Evolutionary conservation across 2,329 filamentous ascomycete species (phyloP), one percentile per base, ranked within the genome.

Genomic region (Alternaria sp.): DNA sequence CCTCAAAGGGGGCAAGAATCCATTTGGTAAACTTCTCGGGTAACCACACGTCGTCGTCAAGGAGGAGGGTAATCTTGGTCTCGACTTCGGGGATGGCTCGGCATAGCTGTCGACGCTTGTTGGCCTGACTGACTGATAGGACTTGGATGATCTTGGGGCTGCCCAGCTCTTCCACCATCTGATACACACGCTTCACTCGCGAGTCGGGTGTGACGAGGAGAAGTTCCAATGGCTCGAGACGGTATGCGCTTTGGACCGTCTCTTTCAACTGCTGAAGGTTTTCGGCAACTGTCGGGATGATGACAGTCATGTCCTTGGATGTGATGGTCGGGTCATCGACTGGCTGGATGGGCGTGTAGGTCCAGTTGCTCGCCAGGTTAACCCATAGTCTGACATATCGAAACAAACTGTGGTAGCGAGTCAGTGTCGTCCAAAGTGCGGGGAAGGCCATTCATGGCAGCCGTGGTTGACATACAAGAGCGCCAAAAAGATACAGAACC

Each of bases 21-120:
- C 94, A 97, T 32, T 90, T 91, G 72, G 97, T 87, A 64, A 97
- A 87, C 43, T 92, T 95, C 16, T 85, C 84, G 4, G 94, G 94
- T 91, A 94, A 97, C 70, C 91, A 93, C 64, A 98, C 94, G 78
- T 98, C 94, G 80, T 98, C 94, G 76, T 98, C 94, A 27, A 94
- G 93, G 83, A 98, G 93, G 71, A 98, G 87, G 38, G 92, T 97
- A 75, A 98, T 93, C 53, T 86, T 82, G 0, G 94, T 97, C 68
- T 84, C 85, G 59, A 97, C 93, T 68, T 92, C 87, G 20, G 94
- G 93, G 49, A 98, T 92, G 4, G 93, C 94, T 75, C 93, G 88
- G 78, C 93, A 96, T 76, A 98, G 93, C 79, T 98, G 94, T 20
- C 94, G 88, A 57, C 94, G 91, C 84, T 98, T 98, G 83, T 98